Evolutionary conservation across 2,329 filamentous ascomycete genomes (phyloP), one percentile per base, ranked within the genome.

Genomic region (Chaetomium sp.): DNA sequence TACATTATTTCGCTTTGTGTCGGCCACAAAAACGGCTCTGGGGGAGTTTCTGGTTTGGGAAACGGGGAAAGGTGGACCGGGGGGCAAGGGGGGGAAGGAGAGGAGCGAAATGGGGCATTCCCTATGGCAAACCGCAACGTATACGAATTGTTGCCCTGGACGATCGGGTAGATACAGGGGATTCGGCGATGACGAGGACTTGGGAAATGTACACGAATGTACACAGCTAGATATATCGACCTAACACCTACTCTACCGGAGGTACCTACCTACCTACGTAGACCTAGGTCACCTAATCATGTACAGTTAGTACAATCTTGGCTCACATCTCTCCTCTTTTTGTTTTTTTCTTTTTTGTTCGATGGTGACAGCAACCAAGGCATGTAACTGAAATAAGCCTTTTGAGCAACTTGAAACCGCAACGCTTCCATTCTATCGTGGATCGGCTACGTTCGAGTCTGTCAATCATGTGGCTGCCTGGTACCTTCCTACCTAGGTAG

Each of bases 231-330:
- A 49, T 49, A 58, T 57, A 57, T 27, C 35, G 29, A 23, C 23
- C 55, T 25, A 50, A 56, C 21, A 16, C 38, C 29, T 58, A 58
- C 16, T 12, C 9, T 35, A 35, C 16, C 16, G 27, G 3, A 19
- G 19, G 38, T 5, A 6, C 19, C n/a, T n/a, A 42, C 38, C 45
- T 63, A 42, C 50, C 27, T 56, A 29, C 50, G 29, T 45, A 45
- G 29, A 57, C 53, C 47, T 64, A 62, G 33, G 60, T 58, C 61
- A 55, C 57, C 12, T 69, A 69, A 68, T 69, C 63, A 65, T 69
- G 66, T 69, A 69, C 60, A 65, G 58, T 65, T 67, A 62, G 33
- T 38, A 56, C 31, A 42, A n/a, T 29, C 25, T n/a, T 35, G 25
- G 19, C 31, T 16, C 51, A 19, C 12, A 16, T n/a, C 10, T 58